Conservation (phyloP, 2,329 filamentous ascomycete genomes). For the Calonectria pseudoreteaudii region DNA sequence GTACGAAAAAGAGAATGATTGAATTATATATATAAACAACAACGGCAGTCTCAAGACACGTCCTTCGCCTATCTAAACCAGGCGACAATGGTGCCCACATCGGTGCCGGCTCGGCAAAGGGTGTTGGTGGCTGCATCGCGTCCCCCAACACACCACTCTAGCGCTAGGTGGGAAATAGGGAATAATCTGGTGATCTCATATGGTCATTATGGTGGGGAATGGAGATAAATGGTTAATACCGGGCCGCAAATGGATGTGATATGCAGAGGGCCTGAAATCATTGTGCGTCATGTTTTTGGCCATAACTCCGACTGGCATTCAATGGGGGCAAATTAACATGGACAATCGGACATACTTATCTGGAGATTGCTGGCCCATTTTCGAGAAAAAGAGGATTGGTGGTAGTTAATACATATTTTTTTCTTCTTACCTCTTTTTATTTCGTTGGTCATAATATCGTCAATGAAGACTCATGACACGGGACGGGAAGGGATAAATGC, state of each 20-base stretch:
- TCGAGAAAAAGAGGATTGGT: not conserved
- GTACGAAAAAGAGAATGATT: not conserved
- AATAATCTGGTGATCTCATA: not conserved
- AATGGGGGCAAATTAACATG: not conserved
- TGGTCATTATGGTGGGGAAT: not conserved
- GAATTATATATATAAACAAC: slow-evolving; percentile 3
- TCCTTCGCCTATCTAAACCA: not conserved
- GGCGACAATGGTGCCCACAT: slow-evolving; percentile 13
- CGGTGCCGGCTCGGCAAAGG: slow-evolving; percentile 30
- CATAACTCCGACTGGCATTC: not conserved
- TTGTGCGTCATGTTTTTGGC: not conserved
- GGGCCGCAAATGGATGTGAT: not conserved
- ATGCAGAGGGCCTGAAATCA: not conserved
- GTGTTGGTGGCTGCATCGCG: not conserved
- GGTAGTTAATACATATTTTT: not conserved
- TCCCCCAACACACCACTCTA: not conserved
- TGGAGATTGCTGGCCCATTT: not conserved
- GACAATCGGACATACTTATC: not conserved
- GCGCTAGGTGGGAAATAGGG: not conserved
- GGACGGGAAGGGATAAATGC: not conserved
- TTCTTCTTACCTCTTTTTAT: no score
- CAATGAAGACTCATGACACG: not conserved
- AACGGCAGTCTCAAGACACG: not conserved
- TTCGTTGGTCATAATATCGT: no score
- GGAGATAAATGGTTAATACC: slow-evolving; percentile 23